Conservation (phyloP, 306 rosid species). For the Cercis canadensis region DNA sequence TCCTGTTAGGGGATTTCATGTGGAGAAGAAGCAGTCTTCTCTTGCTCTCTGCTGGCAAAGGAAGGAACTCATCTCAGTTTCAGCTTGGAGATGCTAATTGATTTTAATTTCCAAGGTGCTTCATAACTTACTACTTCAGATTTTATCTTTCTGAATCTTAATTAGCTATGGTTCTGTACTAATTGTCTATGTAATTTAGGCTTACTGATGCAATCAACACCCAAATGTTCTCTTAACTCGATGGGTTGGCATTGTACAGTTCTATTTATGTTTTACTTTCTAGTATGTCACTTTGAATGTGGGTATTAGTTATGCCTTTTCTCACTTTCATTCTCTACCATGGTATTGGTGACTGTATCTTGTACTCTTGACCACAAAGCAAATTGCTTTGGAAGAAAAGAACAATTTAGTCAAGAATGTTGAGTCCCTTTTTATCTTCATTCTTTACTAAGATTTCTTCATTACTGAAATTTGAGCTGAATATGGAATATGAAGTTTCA, state of each 20-base stretch:
- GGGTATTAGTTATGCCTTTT: slow-evolving; percentile 42
- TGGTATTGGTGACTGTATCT: slow-evolving; percentile 41
- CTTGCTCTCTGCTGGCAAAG: slow-evolving; percentile 88
- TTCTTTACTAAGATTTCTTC: slow-evolving; percentile 12
- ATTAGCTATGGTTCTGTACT: slow-evolving; percentile 42
- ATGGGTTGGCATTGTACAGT: slow-evolving; percentile 59
- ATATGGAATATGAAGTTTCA: neutral
- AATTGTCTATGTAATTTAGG: slow-evolving; percentile 80
- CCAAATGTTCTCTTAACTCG: slow-evolving; percentile 57
- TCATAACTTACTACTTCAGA: slow-evolving; percentile 53
- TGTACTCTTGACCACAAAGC: slow-evolving; percentile 50
- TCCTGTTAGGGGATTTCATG: slow-evolving; percentile 83
- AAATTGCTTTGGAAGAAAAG: slow-evolving; percentile 44
- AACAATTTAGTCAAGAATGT: slow-evolving; percentile 37
- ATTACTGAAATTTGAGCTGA: neutral
- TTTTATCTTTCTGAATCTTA: slow-evolving; percentile 37
- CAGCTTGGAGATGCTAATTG: slow-evolving; percentile 85
- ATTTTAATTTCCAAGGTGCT: slow-evolving; percentile 55
- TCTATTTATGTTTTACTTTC: slow-evolving; percentile 28
- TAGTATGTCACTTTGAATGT: slow-evolving; percentile 44
- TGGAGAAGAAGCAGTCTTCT: slow-evolving; percentile 78
- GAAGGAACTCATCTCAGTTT: slow-evolving; percentile 78
- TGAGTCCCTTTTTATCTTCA: neutral
- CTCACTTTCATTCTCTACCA: slow-evolving; percentile 15
- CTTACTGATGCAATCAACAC: slow-evolving; percentile 56